Conservation (phyloP, 2,329 filamentous ascomycete species). For the Xylariaceae sp. region DNA sequence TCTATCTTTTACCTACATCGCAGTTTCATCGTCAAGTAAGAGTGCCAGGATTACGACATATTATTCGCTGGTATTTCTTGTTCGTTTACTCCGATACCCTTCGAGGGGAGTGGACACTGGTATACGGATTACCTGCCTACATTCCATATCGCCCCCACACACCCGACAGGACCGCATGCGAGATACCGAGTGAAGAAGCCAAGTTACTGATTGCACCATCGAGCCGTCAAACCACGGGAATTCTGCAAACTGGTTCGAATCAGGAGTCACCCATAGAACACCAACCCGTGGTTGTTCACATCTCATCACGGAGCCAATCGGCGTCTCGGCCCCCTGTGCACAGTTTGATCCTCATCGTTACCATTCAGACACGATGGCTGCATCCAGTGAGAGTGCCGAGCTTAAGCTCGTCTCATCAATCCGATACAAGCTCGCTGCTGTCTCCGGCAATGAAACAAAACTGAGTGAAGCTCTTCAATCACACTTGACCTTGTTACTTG, state of each 20-base stretch:
- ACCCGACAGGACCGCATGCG: not conserved
- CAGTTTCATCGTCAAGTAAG: too few species aligned
- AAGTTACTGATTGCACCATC: conserved; percentile 1
- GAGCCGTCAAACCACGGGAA: not conserved
- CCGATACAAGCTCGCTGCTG: conserved; percentile 31
- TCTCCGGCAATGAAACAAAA: conserved; percentile 74
- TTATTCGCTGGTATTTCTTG: too few species aligned
- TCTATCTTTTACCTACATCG: not conserved
- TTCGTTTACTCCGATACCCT: too few species aligned
- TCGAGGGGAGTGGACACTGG: too few species aligned
- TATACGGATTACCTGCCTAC: too few species aligned
- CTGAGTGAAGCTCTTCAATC: conserved; percentile 70
- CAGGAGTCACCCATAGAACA: not conserved
- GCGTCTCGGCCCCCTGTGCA: not conserved
- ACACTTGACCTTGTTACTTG: conserved; percentile 74
- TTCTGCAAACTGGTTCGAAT: not conserved
- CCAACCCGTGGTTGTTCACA: not conserved
- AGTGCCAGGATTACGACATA: too few species aligned
- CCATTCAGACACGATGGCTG: conserved; percentile 25
- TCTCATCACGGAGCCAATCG: not conserved
- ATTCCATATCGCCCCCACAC: too few species aligned
- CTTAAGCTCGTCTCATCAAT: conserved; percentile 33
- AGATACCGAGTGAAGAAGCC: not conserved
- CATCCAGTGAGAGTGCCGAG: conserved; percentile 29
- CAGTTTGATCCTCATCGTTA: not conserved